Evolutionary conservation across 1,284 basidiomycete species (phyloP), one percentile per base, ranked within the genome.

Genomic region (Sanguinoderma infundibulare): DNA sequence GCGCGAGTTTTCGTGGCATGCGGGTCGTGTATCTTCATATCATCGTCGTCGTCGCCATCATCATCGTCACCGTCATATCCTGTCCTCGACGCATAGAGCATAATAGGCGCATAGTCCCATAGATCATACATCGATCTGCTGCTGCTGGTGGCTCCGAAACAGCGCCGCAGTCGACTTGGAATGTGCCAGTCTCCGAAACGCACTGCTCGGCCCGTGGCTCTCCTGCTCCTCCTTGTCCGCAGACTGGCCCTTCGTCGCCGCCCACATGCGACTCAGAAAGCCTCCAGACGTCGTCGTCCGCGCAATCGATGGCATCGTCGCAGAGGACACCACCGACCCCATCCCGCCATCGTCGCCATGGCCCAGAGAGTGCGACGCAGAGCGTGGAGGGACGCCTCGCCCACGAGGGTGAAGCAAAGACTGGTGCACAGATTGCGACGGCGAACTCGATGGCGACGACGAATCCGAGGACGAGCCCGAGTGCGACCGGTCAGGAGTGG

Each of bases 241-340:
- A 75, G 76, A 72, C 63, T 80, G 78, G n/a, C 74, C 72, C 67
- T 83, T 83, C 46, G 77, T 80, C 55, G 82, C 82, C 22, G 82
- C 82, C 83, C 87, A 89, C 85, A 89, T 87, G 34, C 87, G 79
- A 65, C 84, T 87, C 50, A 89, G 76, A 72, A 89, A 88, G 38
- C 81, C 78, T 32, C 78, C 78, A 24, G 82, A 75, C 54, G 77
- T 67, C 15, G 60, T 60, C 17, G 65, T 62, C 54, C 75, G 74
- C 36, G 77, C 69, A 46, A 82, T 71, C 47, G 73, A 76, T 28
- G 83, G 79, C 75, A 82, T 79, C 42, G 81, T 82, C 54, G 75
- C 71, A 63, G 81, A 81, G 20, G 77, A 70, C 36, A 75, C 61
- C 58, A 81, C 49, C 12, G 61, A 52, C 3, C 51, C 36, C 2